Base-by-base conservation (phyloP, 1,139 yeast genomes). In the Scheffersomyces illinoinensis region DNA sequence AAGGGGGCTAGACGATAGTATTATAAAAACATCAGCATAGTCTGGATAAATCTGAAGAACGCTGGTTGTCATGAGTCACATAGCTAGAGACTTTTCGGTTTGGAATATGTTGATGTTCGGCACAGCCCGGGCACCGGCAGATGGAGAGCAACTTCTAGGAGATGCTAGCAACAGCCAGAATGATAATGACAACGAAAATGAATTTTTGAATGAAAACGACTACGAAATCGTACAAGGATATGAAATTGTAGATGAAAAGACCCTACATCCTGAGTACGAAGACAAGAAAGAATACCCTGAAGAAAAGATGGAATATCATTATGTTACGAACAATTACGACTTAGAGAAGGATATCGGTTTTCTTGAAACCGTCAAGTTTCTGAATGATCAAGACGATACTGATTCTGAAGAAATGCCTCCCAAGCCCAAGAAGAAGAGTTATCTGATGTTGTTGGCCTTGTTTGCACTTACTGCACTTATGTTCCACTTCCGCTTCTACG, bases 101-200 rank as follows among this genome's bases (percentile, higher is more conserved):
- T 70, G 71, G 72, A 68, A 70, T 57, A 68, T 64, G 69, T 56
- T 69, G 52, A 54, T 61, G 18, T 65, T 61, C 58, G 71, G 70
- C 12, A 60, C 23, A 12, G 24, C 51, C 51, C 14, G 51, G 4
- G 24, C 51, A 20, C 51, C 51, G n/a, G 26, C 51, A 19, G 51
- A 48, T 8, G 51, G 21, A 12, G 24, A 33, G 17, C 43, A 33
- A 8, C 17, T 1, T 2, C 43, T 33, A 33, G 17, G 7, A 33
- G 17, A 33, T 33, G 43, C 14, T 33, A 14, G 2, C 43, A 33
- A 33, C 14, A 14, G 7, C 10, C 17, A 33, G 43, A 33, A 33
- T 33, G 43, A 33, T 14, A 10, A 10, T 33, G 43, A 33, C 2
- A 33, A 33, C 2, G 17, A 33, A 33, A 33, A 26, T 26, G 33